These are phyloP conservation scores for Chrysosporium queenslandicum DNA, from an alignment of 2,329 filamentous ascomycete species.

Conservation along the genomic window DNA sequence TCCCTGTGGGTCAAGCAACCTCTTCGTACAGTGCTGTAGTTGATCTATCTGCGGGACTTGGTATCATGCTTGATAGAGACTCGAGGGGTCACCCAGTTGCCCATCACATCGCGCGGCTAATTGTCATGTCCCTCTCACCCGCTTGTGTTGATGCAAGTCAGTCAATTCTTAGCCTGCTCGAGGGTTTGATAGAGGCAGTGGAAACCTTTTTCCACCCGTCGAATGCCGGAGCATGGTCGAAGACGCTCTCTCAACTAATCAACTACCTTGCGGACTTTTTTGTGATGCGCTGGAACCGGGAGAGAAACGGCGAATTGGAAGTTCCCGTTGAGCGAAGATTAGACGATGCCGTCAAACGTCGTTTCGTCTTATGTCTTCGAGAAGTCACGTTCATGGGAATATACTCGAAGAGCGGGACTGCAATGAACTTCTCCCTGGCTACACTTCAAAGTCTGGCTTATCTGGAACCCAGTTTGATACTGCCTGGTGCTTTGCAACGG, in stretches of 20 bases:
- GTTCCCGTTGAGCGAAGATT: conserved; percentile 70
- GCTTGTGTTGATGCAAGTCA: conserved; percentile 64
- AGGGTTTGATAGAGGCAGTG: conserved; percentile 85
- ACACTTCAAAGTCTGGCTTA: conserved; percentile 83
- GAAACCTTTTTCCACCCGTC: conserved; percentile 99
- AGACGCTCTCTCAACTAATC: conserved; percentile 76
- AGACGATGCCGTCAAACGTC: conserved; percentile 67
- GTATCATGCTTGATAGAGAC: conserved; percentile 80
- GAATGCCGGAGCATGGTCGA: conserved; percentile 87
- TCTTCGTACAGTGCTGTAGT: conserved; percentile 76
- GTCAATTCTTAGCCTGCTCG: conserved; percentile 73
- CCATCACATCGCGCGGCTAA: conserved; percentile 86
- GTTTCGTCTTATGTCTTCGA: conserved; percentile 78
- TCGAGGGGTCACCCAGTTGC: conserved; percentile 84
- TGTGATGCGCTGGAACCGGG: conserved; percentile 93
- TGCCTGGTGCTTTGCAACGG: conserved; percentile 85
- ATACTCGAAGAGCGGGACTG: conserved; percentile 86
- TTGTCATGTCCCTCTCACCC: conserved; percentile 86
- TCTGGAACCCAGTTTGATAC: conserved; percentile 79
- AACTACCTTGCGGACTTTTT: conserved; percentile 93
- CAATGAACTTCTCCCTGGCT: conserved; percentile 83
- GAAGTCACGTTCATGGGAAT: conserved; percentile 98
- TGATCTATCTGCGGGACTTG: conserved; percentile 73
- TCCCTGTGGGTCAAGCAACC: conserved; percentile 89
- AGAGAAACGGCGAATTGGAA: conserved; percentile 84